Evolutionary conservation across 2,329 filamentous ascomycete species (phyloP).

Genomic region (Ophiocordyceps unilateralis): DNA sequence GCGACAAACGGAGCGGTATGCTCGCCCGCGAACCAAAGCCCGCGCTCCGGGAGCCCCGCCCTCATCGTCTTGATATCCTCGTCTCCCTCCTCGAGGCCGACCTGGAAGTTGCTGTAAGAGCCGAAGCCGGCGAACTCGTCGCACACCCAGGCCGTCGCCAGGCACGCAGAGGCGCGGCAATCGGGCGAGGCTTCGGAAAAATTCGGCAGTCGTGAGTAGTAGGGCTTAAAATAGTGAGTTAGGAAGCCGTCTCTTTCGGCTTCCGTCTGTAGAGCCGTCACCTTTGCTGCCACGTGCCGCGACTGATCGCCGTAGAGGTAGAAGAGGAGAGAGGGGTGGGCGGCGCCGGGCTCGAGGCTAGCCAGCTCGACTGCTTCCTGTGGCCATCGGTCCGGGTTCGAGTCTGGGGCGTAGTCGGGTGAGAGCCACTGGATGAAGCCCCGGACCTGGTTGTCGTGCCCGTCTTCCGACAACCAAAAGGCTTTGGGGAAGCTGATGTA

Average conservation of each 20-base stretch:
- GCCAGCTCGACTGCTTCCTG: conserved; percentile 66
- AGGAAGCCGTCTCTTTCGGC: conserved; percentile 36
- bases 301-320: conserved; percentile 55
- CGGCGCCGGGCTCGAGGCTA: conserved; percentile 35
- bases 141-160: conserved; percentile 61
- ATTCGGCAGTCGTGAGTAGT: conserved; percentile 57
- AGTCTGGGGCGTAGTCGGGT: conserved; percentile 46
- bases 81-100: conserved; percentile 53
- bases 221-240: conserved; percentile 54
- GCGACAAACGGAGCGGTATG: conserved; percentile 84
- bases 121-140: conserved; percentile 70
- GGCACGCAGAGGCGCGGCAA: conserved; percentile 44
- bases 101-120: conserved; percentile 73
- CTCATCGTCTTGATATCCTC: conserved; percentile 51
- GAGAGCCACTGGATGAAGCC: conserved; percentile 64
- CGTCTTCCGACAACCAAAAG: conserved; percentile 46
- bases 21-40: conserved; percentile 77
- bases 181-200: conserved; percentile 35
- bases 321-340: conserved; percentile 74
- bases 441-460: conserved; percentile 25
- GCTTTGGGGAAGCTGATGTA: conserved; percentile 56
- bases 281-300: conserved; percentile 28
- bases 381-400: conserved; percentile 49
- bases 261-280: conserved; percentile 23
- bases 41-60: conserved; percentile 43